phyloP scores from a whole-genome alignment of 108 stramenopile species.

The Cyclotella atomus region DNA sequence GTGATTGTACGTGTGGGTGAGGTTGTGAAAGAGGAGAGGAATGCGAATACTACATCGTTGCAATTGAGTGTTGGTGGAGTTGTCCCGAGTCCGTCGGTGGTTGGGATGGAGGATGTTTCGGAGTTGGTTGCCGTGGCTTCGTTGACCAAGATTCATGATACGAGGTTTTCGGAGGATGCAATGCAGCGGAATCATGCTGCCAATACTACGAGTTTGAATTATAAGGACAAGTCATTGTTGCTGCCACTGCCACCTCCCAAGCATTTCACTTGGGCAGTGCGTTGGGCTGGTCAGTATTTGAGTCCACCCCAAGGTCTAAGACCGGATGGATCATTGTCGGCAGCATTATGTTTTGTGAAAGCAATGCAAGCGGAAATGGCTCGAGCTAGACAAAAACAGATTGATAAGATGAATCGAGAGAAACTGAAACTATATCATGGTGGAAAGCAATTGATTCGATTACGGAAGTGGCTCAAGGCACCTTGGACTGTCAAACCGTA shows the following conservation, averaged over 20 bases:
- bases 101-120: constrained; percentile 80
- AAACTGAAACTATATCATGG: constrained; percentile 19
- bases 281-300: constrained; percentile 44
- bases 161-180: neutral
- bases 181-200: no score
- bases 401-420: constrained; percentile 10
- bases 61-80: constrained; percentile 57
- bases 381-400: constrained; percentile 3
- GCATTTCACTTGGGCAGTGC: constrained; percentile 45
- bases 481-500: constrained; percentile 31
- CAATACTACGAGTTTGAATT: neutral
- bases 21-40: constrained; percentile 63
- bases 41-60: constrained; percentile 62
- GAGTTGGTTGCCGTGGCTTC: constrained; percentile 67
- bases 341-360: constrained; percentile 36
- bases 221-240: neutral
- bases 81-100: constrained; percentile 53
- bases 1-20: constrained; percentile 74
- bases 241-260: neutral
- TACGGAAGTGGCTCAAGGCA: constrained; percentile 12
- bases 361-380: constrained; percentile 23
- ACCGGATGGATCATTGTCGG: constrained; percentile 26
- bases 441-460: constrained; percentile 18
- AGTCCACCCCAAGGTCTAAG: constrained; percentile 31
- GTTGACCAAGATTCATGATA: constrained; percentile 21